Percentiles rank a stretch among this genome's conserved stretches.
Conservation (phyloP, 768 basidiomycete genomes). For the Suillus bovinus region DNA sequence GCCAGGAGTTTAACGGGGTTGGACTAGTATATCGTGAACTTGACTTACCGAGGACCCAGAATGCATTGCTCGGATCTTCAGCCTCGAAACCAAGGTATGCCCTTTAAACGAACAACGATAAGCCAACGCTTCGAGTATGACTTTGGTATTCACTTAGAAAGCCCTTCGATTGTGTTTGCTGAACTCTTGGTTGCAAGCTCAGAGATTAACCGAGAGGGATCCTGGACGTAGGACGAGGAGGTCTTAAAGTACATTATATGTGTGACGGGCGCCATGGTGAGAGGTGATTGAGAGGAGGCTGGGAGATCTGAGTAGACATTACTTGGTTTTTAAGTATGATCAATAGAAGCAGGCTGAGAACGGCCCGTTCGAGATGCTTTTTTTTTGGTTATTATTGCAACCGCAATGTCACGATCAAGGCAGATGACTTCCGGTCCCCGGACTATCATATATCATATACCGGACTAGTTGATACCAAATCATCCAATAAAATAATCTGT, state of each 20-base stretch:
- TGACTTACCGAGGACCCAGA: slow-evolving; percentile 24
- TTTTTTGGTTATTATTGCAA: too few species aligned
- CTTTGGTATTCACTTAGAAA: slow-evolving; percentile 18
- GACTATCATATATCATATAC: too few species aligned
- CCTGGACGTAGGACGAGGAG: slow-evolving; percentile 19
- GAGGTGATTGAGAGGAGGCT: too few species aligned
- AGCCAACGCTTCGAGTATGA: neutral
- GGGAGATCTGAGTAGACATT: too few species aligned
- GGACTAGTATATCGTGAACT: slow-evolving; percentile 13
- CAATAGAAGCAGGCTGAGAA: too few species aligned
- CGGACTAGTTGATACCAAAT: too few species aligned
- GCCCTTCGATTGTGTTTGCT: slow-evolving; percentile 16
- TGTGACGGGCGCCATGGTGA: neutral
- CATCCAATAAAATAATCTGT: too few species aligned
- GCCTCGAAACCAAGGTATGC: slow-evolving; percentile 24
- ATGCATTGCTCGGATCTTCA: slow-evolving; percentile 27
- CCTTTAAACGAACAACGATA: slow-evolving; percentile 18
- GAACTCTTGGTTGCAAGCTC: slow-evolving; percentile 12
- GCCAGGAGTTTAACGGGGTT: neutral
- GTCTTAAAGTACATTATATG: slow-evolving; percentile 20
- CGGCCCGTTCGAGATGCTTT: too few species aligned
- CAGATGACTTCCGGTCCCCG: too few species aligned
- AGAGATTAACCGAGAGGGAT: slow-evolving; percentile 18
- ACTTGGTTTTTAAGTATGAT: too few species aligned
- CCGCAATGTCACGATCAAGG: too few species aligned